Evolutionary conservation across 139 green algal genomes (phyloP), one percentile per base, ranked within the genome.

Genomic region (Chlorella sp.): DNA sequence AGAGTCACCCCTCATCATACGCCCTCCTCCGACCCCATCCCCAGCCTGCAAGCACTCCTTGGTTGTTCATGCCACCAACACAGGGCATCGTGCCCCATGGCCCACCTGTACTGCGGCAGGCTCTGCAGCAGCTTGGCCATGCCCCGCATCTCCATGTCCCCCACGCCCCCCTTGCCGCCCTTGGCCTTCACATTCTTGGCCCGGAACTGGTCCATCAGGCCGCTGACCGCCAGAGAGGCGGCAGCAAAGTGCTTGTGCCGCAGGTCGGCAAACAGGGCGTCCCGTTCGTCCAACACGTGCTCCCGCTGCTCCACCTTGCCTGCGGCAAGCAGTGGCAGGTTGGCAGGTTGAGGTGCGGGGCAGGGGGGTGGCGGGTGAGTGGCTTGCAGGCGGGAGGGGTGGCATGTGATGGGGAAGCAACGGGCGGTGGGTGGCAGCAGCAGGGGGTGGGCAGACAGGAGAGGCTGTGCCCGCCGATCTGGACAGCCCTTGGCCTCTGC

Each of bases 181-280:
- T 53, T 37, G 81, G 42, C 73, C 73, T 80, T 75, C 4, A 53
- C 37, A 92, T 96, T 98, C 87, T 95, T 96, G 18, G 80, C 42
- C 32, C 93, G 90, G 87, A 99, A 98, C 61, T 98, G 93, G 57
- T 96, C 93, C 81, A 96, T 81, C 48, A 87, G 61, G 57, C 53
- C 60, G 19, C 90, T 60, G 69, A 94, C 94, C 3, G 77, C 37
- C 19, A 86, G 53, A 0, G 89, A 95, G 18, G 95, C 97, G 34
- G 97, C 96, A 5, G 96, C 97, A 81, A 99, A 97, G 93, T 99
- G 97, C 89, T 95, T 91, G 94, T 99, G 96, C 28, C 98, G 91
- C 88, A 99, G 92, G 81, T 99, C 96, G 39, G 92, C 78, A 91
- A 93, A 98, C 75, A 98, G 85, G 2, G 89, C 53, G 91, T 98